Evolutionary conservation across 2,329 filamentous ascomycete genomes (phyloP), one percentile per base, ranked within the genome.

Genomic region (Gremmenia infestans): DNA sequence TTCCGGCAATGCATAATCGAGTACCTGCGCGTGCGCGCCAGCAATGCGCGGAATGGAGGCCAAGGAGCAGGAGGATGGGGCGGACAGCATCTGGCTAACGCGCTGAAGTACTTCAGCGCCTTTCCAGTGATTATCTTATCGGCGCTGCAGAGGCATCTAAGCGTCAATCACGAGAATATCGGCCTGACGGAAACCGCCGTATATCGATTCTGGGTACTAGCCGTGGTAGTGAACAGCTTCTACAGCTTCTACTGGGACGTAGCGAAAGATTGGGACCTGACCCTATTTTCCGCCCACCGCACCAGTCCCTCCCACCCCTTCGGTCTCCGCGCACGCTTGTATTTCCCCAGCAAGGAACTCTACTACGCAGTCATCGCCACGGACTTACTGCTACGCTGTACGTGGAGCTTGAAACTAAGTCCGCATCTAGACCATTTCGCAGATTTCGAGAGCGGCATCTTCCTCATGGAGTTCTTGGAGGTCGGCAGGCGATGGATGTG

Each of bases 221-320:
- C 87, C 45, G 88, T 90, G 32, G 76, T 91, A 36, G 69, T 94
- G 65, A 97, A 99, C 72, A 95, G 90, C 14, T 77, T 88, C 46
- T 99, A 96, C 74, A 91, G 88, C n/a, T 97, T 97, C 76, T 99
- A 94, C 78, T 99, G 94, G 94, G 94, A 99, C 67, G 85, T 97
- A 32, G 81, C 90, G 54, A 94, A 92, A 75, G 94, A 99, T 77
- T 99, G 94, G 94, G 94, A 97, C 69, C 78, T 99, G 60, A 89
- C 88, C 0, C 79, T 97, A 14, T 89, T 97, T 68, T 82, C 87
- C 2, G 71, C 78, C 1, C 70, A 75, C 14, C 73, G 73, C 39
- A 15, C 87, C 60, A 57, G 5, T 40, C 47, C 48, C n/a, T 82
- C 87, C 25, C 81, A 92, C 64, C 83, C 90, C 0, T 94, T 83